These are phyloP conservation scores for Bifiguratus adelaidae DNA, from an alignment of 192 early-diverging fungal species.

Conservation along the genomic window DNA sequence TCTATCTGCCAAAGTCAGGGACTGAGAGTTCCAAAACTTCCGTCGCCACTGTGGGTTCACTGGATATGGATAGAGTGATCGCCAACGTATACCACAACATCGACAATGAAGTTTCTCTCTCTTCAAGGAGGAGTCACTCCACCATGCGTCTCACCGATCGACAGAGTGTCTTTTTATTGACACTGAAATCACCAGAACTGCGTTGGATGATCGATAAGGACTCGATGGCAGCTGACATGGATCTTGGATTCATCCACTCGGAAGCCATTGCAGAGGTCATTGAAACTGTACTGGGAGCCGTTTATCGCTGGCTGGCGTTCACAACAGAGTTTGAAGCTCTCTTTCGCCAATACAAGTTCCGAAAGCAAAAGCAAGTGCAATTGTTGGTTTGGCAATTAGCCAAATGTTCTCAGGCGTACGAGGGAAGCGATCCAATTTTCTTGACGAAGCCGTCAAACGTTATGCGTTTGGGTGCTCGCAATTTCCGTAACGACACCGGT, in stretches of 20 bases:
- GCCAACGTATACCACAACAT: no score
- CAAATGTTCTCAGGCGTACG: constrained; percentile 31
- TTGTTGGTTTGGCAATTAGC: constrained; percentile 41
- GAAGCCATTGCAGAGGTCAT: constrained; percentile 58
- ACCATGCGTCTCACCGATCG: no score
- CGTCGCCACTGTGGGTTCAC: no score
- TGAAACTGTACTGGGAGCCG: constrained; percentile 59
- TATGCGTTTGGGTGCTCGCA: constrained; percentile 45
- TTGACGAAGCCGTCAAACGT: constrained; percentile 51
- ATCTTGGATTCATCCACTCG: constrained; percentile 29
- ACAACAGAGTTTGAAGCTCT: constrained; percentile 40
- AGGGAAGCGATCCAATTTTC: constrained; percentile 54
- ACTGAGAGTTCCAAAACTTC: no score
- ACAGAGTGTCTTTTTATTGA: no score
- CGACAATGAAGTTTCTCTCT: no score
- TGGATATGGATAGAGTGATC: no score
- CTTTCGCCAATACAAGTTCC: constrained; percentile 29
- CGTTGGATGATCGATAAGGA: no score
- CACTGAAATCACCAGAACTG: no score
- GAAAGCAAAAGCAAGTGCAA: constrained; percentile 42
- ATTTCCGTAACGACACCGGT: constrained; percentile 54
- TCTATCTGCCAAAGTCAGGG: no score
- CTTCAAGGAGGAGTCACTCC: no score
- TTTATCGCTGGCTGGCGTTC: constrained; percentile 57
- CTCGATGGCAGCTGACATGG: no score